Percentiles rank a stretch among this genome's conserved stretches.
These are phyloP conservation scores for Gloeopeniophorella convolvens DNA, from an alignment of 768 basidiomycete species.

Conservation along the genomic window DNA sequence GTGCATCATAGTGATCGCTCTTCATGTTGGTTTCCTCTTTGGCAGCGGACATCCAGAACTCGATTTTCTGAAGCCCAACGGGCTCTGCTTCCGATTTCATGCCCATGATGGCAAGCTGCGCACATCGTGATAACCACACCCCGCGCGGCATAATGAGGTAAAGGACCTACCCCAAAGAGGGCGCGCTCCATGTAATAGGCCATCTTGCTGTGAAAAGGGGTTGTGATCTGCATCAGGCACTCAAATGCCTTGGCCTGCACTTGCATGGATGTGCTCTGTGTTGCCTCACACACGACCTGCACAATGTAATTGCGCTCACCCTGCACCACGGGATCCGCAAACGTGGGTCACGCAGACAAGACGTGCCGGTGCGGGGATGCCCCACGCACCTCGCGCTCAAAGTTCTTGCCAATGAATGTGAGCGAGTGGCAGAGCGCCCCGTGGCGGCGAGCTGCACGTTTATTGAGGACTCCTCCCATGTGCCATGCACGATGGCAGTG, in stretches of 20 bases:
- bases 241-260: conserved; percentile 98
- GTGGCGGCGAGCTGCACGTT: conserved; percentile 94
- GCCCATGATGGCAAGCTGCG: conserved; percentile 88
- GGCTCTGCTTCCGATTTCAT: conserved; percentile 92
- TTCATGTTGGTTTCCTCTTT: conserved; percentile 94
- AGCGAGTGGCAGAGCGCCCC: conserved; percentile 89
- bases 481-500: conserved; percentile 97
- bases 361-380: not conserved
- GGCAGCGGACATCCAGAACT: conserved; percentile 99
- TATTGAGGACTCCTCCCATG: conserved; percentile 83
- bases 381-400: conserved; percentile 88
- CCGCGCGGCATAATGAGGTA: not conserved
- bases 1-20: conserved; percentile 57
- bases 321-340: conserved; percentile 42
- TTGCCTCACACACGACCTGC: conserved; percentile 99
- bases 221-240: conserved; percentile 94
- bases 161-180: conserved; percentile 77
- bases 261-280: conserved; percentile 68
- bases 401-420: conserved; percentile 96
- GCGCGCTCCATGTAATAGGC: conserved; percentile 99
- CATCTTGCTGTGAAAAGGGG: conserved; percentile 99
- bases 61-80: conserved; percentile 92
- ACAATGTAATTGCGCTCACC: conserved; percentile 99
- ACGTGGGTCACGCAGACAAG: conserved; percentile 6
- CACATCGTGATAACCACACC: conserved; percentile 3